phyloP scores from a whole-genome alignment of 2,329 filamentous ascomycete genomes.

The Paramyrothecium roridum region DNA sequence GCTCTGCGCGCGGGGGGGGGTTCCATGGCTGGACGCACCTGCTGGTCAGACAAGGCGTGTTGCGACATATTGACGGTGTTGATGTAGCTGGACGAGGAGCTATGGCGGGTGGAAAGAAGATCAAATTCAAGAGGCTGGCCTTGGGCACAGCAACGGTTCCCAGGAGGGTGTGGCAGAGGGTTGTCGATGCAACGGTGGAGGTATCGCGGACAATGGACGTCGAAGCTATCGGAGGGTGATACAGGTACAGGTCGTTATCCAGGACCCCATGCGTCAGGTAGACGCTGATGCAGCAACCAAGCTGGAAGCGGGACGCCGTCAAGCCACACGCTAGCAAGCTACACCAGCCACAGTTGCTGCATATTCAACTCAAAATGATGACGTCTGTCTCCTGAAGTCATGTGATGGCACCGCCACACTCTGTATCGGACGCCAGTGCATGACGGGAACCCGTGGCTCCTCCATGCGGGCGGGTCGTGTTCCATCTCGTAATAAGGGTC shows the following conservation, averaged over 20 bases:
- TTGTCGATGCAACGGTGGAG: slow-evolving; percentile 1
- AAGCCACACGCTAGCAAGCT: slow-evolving; percentile 8
- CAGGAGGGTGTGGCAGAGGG: slow-evolving; percentile 1
- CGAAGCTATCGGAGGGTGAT: not conserved
- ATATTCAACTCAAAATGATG: slow-evolving; percentile 11
- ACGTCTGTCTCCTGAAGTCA: slow-evolving; percentile 15
- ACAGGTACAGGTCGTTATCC: not conserved
- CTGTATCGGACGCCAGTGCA: slow-evolving; percentile 3
- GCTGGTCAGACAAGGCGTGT: slow-evolving; percentile 96
- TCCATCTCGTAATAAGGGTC: slow-evolving; percentile 9
- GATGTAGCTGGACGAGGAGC: slow-evolving; percentile 7
- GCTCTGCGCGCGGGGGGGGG: not conserved
- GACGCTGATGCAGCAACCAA: not conserved
- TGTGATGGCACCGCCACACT: slow-evolving; percentile 24
- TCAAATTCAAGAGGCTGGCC: not conserved
- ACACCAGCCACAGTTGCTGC: slow-evolving; percentile 7
- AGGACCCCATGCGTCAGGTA: not conserved
- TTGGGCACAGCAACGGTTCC: slow-evolving; percentile 8
- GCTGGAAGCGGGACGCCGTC: slow-evolving; percentile 11
- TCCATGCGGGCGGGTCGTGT: slow-evolving; percentile 15
- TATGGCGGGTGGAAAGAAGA: slow-evolving; percentile 1
- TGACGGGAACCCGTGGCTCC: slow-evolving; percentile 7
- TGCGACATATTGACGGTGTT: slow-evolving; percentile 72
- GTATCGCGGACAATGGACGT: not conserved
- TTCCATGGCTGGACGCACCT: slow-evolving; percentile 53